Evolutionary conservation across 2,329 filamentous ascomycete species (phyloP).

Genomic region (Ophiostoma perfectum): DNA sequence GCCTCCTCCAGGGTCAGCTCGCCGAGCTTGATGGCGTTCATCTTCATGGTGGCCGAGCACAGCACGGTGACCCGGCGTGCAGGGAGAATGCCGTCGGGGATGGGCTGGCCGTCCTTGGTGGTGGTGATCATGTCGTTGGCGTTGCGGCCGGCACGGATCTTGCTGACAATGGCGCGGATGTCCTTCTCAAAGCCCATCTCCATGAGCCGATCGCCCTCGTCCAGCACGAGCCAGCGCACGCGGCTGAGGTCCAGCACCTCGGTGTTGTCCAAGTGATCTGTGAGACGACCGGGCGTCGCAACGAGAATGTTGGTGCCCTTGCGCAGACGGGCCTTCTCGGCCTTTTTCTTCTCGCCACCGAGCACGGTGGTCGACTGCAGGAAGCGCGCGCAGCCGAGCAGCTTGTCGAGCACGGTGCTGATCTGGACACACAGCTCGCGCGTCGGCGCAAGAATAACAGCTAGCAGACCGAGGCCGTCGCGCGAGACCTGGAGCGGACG

Average conservation of each 20-base stretch:
- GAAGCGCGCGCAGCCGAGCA: constrained; percentile 88
- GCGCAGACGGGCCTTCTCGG: constrained; percentile 86
- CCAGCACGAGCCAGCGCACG: constrained; percentile 87
- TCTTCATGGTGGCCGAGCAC: constrained; percentile 96
- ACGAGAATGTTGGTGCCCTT: constrained; percentile 96
- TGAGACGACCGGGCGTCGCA: constrained; percentile 84
- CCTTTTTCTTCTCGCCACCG: constrained; percentile 63
- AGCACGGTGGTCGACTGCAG: constrained; percentile 83
- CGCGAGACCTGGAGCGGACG: constrained; percentile 59
- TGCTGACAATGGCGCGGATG: constrained; percentile 76
- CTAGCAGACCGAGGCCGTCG: constrained; percentile 84
- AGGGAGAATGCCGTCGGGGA: constrained; percentile 59
- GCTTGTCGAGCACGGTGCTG: constrained; percentile 72
- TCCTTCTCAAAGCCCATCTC: constrained; percentile 96
- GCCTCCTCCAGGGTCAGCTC: constrained; percentile 95
- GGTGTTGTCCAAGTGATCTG: constrained; percentile 89
- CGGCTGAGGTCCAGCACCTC: constrained; percentile 81
- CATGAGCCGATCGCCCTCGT: constrained; percentile 97
- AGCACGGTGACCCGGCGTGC: constrained; percentile 77
- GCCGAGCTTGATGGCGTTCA: constrained; percentile 88
- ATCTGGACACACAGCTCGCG: constrained; percentile 94
- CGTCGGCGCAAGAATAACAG: constrained; percentile 88
- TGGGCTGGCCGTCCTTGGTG: constrained; percentile 52
- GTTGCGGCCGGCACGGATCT: constrained; percentile 59
- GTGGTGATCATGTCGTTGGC: constrained; percentile 44